phyloP scores from a whole-genome alignment of 2,329 filamentous ascomycete genomes.

The Colletotrichum trifolii region DNA sequence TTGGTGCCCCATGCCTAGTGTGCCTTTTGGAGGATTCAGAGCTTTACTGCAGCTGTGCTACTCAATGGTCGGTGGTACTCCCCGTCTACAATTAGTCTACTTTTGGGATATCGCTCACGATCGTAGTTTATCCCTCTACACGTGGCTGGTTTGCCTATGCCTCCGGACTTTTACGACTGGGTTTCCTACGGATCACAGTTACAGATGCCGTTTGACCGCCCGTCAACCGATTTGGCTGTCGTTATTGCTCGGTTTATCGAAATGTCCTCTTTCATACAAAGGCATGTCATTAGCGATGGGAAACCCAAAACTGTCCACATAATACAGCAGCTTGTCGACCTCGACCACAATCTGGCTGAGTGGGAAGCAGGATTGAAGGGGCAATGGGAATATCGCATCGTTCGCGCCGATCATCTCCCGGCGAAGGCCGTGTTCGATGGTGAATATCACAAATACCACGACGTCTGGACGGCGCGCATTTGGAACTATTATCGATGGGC shows the following conservation, averaged over 20 bases:
- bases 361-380: slow-evolving; percentile 51
- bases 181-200: slow-evolving; percentile 51
- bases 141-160: slow-evolving; percentile 51
- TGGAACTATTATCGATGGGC: slow-evolving; percentile 71
- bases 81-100: not conserved
- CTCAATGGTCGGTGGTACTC: slow-evolving; percentile 59
- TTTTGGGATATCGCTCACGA: slow-evolving; percentile 23
- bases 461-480: slow-evolving; percentile 63
- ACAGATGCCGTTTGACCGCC: slow-evolving; percentile 50
- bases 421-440: slow-evolving; percentile 59
- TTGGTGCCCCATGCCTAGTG: slow-evolving; percentile 52
- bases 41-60: slow-evolving; percentile 67
- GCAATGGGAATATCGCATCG: slow-evolving; percentile 51
- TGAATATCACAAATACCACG: slow-evolving; percentile 65
- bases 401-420: slow-evolving; percentile 48
- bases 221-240: slow-evolving; percentile 53
- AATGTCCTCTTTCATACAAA: slow-evolving; percentile 49
- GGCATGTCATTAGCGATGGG: slow-evolving; percentile 50
- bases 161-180: slow-evolving; percentile 56
- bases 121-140: slow-evolving; percentile 58
- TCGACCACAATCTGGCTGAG: slow-evolving; percentile 52
- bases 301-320: slow-evolving; percentile 46
- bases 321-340: slow-evolving; percentile 51
- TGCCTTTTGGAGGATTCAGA: slow-evolving; percentile 57
- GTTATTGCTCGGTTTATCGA: slow-evolving; percentile 54